Evolutionary conservation across 805 yeast species (phyloP).

Genomic region (Millerozyma miso): DNA sequence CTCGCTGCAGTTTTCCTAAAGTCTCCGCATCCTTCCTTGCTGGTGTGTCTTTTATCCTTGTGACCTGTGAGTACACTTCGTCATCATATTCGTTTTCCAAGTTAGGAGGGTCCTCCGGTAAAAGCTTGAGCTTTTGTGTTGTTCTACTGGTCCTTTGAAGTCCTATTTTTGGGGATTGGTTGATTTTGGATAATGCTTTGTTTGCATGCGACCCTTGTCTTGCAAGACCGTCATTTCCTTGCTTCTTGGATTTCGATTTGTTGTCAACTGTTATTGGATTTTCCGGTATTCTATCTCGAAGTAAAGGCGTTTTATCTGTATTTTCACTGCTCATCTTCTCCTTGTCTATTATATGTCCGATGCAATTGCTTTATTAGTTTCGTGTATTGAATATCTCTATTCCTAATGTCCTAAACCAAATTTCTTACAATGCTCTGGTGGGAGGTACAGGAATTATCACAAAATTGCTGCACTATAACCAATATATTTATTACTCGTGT

Average conservation of each 20-base stretch:
- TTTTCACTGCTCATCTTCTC: not conserved
- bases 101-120: slow-evolving; percentile 45
- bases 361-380: too few relatives aligned
- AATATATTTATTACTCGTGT: too few relatives aligned
- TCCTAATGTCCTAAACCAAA: not conserved
- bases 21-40: slow-evolving; percentile 94
- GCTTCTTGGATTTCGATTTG: slow-evolving; percentile 1
- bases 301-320: slow-evolving; percentile 11
- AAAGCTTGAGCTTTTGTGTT: slow-evolving; percentile 64
- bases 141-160: slow-evolving; percentile 75
- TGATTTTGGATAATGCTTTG: slow-evolving; percentile 22
- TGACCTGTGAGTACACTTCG: slow-evolving; percentile 74
- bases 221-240: not conserved
- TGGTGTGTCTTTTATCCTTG: slow-evolving; percentile 76
- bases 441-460: not conserved
- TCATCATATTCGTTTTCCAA: slow-evolving; percentile 28
- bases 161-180: slow-evolving; percentile 49
- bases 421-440: not conserved
- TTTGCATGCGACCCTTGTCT: slow-evolving; percentile 16
- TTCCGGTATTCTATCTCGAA: slow-evolving; percentile 7
- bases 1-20: slow-evolving; percentile 80
- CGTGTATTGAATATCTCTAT: too few relatives aligned
- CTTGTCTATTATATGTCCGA: too few relatives aligned
- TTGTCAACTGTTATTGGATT: slow-evolving; percentile 9
- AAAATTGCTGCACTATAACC: not conserved